phyloP scores from a whole-genome alignment of 2,329 filamentous ascomycete species.

The Fusarium pseudocircinatum region DNA sequence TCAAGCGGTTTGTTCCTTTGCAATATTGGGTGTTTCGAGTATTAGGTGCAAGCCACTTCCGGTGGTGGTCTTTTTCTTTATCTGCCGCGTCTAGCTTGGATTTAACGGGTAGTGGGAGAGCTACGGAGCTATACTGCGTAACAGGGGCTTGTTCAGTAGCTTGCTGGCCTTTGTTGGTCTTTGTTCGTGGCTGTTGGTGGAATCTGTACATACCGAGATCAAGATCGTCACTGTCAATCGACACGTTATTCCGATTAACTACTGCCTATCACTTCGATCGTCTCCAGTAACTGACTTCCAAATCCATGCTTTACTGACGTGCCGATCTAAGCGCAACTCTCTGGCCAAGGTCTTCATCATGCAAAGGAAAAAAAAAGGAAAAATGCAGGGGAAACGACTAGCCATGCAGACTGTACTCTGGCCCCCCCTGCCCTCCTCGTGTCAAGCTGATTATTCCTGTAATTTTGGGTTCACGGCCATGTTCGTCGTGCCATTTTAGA shows the following conservation, averaged over 20 bases:
- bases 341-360: not conserved
- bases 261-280: not conserved
- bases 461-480: not conserved
- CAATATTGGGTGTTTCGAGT: not conserved
- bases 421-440: not conserved
- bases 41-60: not conserved
- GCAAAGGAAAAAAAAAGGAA: not conserved
- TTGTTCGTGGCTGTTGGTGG: not conserved
- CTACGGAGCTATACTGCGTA: not conserved
- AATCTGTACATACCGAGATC: not conserved
- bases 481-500: not conserved
- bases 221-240: not conserved
- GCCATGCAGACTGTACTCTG: not conserved
- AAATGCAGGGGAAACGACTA: conserved; percentile 5
- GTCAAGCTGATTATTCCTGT: not conserved
- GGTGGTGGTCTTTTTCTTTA: not conserved
- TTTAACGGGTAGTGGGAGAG: not conserved
- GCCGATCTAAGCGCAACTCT: conserved; percentile 3
- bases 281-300: not conserved
- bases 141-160: too few species aligned
- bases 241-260: not conserved
- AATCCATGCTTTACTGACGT: not conserved
- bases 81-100: not conserved
- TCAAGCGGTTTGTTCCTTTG: not conserved
- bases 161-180: not conserved